phyloP scores from a whole-genome alignment of 352 stramenopile species.

The Pythium phragmitis region DNA sequence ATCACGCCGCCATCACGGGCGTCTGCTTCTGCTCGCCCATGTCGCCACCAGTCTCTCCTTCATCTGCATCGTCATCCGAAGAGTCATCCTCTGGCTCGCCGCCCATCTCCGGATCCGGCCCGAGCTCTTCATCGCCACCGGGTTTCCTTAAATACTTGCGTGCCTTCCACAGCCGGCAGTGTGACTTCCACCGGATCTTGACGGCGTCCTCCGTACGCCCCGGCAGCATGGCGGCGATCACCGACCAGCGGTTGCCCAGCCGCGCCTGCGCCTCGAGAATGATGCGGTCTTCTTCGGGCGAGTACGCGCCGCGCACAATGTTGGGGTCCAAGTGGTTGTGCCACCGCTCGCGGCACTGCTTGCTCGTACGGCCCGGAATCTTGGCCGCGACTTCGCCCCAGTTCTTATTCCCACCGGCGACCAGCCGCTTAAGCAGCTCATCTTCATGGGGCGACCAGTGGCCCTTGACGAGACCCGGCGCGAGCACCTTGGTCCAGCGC shows the following conservation, averaged over 20 bases:
- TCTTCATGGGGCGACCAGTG: conserved; percentile 91
- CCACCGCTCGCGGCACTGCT: conserved; percentile 91
- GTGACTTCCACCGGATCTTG: conserved; percentile 93
- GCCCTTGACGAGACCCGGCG: conserved; percentile 86
- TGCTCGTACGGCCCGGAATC: conserved; percentile 84
- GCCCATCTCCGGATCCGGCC: conserved; percentile 7
- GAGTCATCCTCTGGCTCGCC: conserved; percentile 6
- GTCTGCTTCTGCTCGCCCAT: conserved; percentile 5
- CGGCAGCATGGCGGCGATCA: conserved; percentile 86
- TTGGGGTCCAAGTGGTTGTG: conserved; percentile 88
- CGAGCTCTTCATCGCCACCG: conserved; percentile 8
- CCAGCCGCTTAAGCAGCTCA: conserved; percentile 67
- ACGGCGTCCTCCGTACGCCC: conserved; percentile 89
- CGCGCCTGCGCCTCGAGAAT: conserved; percentile 83
- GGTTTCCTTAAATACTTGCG: conserved; percentile 80
- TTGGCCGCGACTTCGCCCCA: conserved; percentile 86
- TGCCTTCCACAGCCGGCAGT: conserved; percentile 80
- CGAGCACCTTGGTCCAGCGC: conserved; percentile 90
- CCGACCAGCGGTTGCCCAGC: conserved; percentile 89
- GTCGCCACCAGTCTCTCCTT: conserved; percentile 7
- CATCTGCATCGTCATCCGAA: conserved; percentile 15
- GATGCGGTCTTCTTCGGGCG: conserved; percentile 86
- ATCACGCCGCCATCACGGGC: conserved; percentile 10
- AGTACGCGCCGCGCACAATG: conserved; percentile 88
- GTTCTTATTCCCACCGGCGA: conserved; percentile 86